Conservation (phyloP, 2,329 filamentous ascomycete genomes). For the Scedosporium aurantiacum region DNA sequence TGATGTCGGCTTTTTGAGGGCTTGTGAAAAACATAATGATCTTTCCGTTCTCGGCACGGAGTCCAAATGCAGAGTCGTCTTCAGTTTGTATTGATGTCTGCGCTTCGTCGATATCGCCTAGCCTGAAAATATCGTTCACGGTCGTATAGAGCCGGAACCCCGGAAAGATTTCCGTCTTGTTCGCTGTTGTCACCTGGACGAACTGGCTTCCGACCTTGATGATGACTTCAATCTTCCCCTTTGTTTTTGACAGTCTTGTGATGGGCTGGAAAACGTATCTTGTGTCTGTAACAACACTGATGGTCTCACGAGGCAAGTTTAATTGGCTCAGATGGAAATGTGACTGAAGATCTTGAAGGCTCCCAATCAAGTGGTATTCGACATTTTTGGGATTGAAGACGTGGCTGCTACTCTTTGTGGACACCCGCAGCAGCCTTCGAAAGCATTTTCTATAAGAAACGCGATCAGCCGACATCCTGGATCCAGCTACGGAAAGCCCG, state of each 20-base stretch:
- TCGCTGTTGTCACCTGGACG: conserved; percentile 57
- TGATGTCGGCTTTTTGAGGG: conserved; percentile 49
- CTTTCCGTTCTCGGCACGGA: conserved; percentile 58
- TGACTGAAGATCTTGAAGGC: conserved; percentile 50
- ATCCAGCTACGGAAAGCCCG: background rate
- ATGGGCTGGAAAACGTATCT: conserved; percentile 55
- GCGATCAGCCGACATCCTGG: background rate
- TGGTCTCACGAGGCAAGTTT: conserved; percentile 58
- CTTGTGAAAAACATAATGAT: conserved; percentile 64
- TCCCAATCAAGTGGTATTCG: conserved; percentile 56
- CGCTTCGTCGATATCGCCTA: conserved; percentile 57
- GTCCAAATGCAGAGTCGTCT: conserved; percentile 55
- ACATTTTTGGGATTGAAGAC: conserved; percentile 54
- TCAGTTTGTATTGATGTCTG: conserved; percentile 53
- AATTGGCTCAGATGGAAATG: conserved; percentile 58
- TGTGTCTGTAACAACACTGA: conserved; percentile 56
- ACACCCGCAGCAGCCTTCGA: conserved; percentile 49
- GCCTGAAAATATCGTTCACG: conserved; percentile 59
- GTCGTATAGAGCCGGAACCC: conserved; percentile 50
- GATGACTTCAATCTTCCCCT: conserved; percentile 58
- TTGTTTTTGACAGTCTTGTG: conserved; percentile 54
- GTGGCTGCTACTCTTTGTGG: conserved; percentile 47
- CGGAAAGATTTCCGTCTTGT: conserved; percentile 57
- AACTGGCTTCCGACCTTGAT: conserved; percentile 61
- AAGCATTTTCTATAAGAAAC: conserved; percentile 44